These are phyloP conservation scores for Paracoccidioides brasiliensis DNA, from an alignment of 2,329 filamentous ascomycete species.

Conservation along the genomic window DNA sequence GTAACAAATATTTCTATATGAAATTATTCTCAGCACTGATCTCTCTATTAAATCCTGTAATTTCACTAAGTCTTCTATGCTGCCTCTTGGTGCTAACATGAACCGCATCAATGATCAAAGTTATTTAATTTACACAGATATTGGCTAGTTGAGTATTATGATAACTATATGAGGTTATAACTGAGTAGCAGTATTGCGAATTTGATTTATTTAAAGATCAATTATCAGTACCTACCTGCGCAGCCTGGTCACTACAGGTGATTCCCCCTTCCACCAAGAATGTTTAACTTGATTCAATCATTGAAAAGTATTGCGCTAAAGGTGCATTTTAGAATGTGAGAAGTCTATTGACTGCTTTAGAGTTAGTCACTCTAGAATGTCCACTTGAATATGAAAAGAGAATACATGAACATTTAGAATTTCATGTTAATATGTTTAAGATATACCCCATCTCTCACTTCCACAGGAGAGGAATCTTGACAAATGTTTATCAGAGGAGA, in stretches of 20 bases:
- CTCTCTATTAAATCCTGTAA: slow-evolving; percentile 13
- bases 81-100: slow-evolving; percentile 8
- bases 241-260: background rate
- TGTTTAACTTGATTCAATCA: slow-evolving; percentile 3
- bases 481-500: background rate
- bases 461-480: background rate
- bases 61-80: slow-evolving; percentile 11
- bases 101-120: slow-evolving; percentile 2
- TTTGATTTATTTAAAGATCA: slow-evolving; percentile 4
- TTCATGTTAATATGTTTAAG: background rate
- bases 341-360: background rate
- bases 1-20: slow-evolving; percentile 17
- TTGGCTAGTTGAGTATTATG: slow-evolving; percentile 8
- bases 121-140: slow-evolving; percentile 9
- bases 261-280: background rate
- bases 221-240: background rate
- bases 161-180: slow-evolving; percentile 6
- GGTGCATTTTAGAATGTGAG: slow-evolving; percentile 1
- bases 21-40: slow-evolving; percentile 16
- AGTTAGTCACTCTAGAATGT: slow-evolving; percentile 5
- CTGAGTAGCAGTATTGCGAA: background rate
- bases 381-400: slow-evolving; percentile 2
- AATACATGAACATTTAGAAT: slow-evolving; percentile 9
- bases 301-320: slow-evolving; percentile 2
- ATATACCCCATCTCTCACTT: background rate